phyloP scores from a whole-genome alignment of 2,329 filamentous ascomycete species.

The Fusarium haematococcum region DNA sequence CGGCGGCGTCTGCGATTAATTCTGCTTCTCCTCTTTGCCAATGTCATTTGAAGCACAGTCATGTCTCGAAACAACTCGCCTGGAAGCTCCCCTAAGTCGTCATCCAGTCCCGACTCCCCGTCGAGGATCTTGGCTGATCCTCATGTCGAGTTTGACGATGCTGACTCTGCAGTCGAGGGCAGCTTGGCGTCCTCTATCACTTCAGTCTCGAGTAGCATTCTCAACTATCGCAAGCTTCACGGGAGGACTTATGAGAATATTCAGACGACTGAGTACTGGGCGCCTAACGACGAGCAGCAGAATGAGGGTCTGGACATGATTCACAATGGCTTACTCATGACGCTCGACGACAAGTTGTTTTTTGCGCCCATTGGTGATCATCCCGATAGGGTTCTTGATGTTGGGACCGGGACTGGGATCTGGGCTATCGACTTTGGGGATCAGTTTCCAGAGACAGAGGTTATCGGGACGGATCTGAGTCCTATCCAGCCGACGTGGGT shows the following conservation, averaged over 20 bases:
- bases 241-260: slow-evolving; percentile 35
- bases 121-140: not conserved
- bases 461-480: slow-evolving; percentile 51
- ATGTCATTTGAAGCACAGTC: not conserved
- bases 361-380: slow-evolving; percentile 39
- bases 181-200: slow-evolving; percentile 15
- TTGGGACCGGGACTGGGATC: slow-evolving; percentile 69
- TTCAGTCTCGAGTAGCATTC: slow-evolving; percentile 32
- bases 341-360: slow-evolving; percentile 40
- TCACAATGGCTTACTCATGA: slow-evolving; percentile 15
- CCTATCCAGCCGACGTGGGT: slow-evolving; percentile 50
- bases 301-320: not conserved
- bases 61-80: slow-evolving; percentile 12
- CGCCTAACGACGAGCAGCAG: slow-evolving; percentile 31
- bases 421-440: slow-evolving; percentile 59
- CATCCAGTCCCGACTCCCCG: not conserved
- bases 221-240: slow-evolving; percentile 29
- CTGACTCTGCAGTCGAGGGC: slow-evolving; percentile 4
- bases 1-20: not conserved
- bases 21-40: not conserved
- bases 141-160: slow-evolving; percentile 3
- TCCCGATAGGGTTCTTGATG: slow-evolving; percentile 54
- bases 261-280: slow-evolving; percentile 39
- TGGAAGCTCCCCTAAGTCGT: slow-evolving; percentile 1
- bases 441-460: slow-evolving; percentile 43